phyloP scores from a whole-genome alignment of 495 filamentous ascomycete species.

The Penicillium robsamsonii region DNA sequence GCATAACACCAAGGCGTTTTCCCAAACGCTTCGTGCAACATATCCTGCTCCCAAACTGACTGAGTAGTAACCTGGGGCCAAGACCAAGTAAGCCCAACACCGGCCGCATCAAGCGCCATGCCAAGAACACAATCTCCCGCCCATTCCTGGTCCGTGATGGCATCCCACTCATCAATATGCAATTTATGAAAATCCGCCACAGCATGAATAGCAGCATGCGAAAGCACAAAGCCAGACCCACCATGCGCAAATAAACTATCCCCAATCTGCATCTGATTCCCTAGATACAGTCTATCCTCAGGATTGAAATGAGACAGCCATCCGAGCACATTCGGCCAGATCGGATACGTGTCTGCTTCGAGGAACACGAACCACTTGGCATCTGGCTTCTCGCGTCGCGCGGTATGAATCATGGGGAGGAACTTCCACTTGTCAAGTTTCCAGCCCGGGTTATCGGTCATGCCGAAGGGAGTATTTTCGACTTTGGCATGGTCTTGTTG shows the following conservation, averaged over 20 bases:
- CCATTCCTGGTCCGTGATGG: conserved; percentile 32
- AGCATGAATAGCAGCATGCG: conserved; percentile 31
- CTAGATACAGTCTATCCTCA: conserved; percentile 51
- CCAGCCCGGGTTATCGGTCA: conserved; percentile 54
- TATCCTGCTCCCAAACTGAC: conserved; percentile 41
- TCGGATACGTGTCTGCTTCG: conserved; percentile 65
- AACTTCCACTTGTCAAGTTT: conserved; percentile 71
- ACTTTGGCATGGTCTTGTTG: conserved; percentile 30
- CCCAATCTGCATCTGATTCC: conserved; percentile 49
- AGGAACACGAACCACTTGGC: conserved; percentile 67
- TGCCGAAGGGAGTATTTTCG: conserved; percentile 34
- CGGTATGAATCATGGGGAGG: conserved; percentile 60
- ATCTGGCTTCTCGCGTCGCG: conserved; percentile 48
- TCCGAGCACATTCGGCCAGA: conserved; percentile 61
- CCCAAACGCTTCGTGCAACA: conserved; percentile 32
- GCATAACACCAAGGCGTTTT: conserved; percentile 50
- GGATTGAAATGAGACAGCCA: conserved; percentile 54
- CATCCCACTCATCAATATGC: conserved; percentile 30
- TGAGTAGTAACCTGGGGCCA: conserved; percentile 38
- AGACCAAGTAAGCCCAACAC: conserved; percentile 32
- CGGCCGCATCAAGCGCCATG: conserved; percentile 38
- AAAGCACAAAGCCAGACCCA: conserved; percentile 61
- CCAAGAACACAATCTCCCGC: conserved; percentile 48
- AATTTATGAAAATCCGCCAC: conserved; percentile 21
- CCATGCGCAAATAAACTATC: conserved; percentile 59